phyloP scores from a whole-genome alignment of 2,329 filamentous ascomycete species.

The Pestalotiopsis sp. region DNA sequence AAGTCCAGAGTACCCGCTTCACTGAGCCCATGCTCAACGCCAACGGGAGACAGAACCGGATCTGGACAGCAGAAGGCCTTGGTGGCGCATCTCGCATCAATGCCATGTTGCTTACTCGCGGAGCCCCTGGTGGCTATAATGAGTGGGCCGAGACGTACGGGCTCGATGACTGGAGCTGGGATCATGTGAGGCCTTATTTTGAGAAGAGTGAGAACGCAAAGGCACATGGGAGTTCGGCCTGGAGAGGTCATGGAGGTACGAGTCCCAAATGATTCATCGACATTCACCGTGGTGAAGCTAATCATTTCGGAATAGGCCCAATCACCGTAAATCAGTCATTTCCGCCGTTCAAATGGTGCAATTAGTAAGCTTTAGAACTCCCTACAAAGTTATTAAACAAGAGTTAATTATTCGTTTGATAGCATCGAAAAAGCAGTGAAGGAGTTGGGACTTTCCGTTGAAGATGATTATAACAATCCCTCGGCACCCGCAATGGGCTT shows the following conservation, averaged over 20 bases:
- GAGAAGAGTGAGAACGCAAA: background rate
- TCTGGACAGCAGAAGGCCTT: slow-evolving; percentile 32
- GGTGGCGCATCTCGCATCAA: slow-evolving; percentile 37
- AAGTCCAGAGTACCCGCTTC: slow-evolving; percentile 26
- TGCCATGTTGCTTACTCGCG: slow-evolving; percentile 33
- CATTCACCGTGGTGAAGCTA: background rate
- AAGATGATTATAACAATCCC: slow-evolving; percentile 31
- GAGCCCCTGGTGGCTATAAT: slow-evolving; percentile 30
- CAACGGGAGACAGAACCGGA: slow-evolving; percentile 18
- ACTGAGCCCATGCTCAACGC: slow-evolving; percentile 28
- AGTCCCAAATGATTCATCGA: slow-evolving; percentile 24
- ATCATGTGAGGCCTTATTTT: slow-evolving; percentile 32
- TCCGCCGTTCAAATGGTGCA: background rate
- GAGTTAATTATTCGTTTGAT: slow-evolving; percentile 14
- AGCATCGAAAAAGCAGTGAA: slow-evolving; percentile 14
- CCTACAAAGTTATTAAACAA: slow-evolving; percentile 24
- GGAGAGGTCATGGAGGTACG: background rate
- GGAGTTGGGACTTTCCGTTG: slow-evolving; percentile 28
- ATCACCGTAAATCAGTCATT: background rate
- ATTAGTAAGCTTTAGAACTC: slow-evolving; percentile 5
- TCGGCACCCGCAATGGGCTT: slow-evolving; percentile 28
- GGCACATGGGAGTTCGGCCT: background rate
- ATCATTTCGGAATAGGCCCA: background rate
- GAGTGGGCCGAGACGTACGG: slow-evolving; percentile 31
- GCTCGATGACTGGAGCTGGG: slow-evolving; percentile 36